phyloP scores from a whole-genome alignment of 495 filamentous ascomycete genomes.

The Talaromyces proteolyticus region DNA sequence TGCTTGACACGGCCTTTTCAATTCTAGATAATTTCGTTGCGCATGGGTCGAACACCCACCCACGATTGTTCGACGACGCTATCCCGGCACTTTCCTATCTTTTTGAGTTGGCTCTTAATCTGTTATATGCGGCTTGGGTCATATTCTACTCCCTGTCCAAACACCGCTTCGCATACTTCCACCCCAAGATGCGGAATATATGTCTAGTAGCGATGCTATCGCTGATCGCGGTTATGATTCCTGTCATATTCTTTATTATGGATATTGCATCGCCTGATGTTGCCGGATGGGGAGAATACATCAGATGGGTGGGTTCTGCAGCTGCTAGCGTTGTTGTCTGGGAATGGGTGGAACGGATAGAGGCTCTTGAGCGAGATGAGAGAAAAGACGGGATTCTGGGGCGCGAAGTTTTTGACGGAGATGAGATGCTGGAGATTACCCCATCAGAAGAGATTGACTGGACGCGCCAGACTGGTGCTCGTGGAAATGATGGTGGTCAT shows the following conservation, averaged over 20 bases:
- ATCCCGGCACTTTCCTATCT: conserved; percentile 91
- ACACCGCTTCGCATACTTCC: conserved; percentile 88
- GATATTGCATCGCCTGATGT: conserved; percentile 85
- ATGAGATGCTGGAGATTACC: conserved; percentile 85
- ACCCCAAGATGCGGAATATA: conserved; percentile 89
- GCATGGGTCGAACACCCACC: conserved; percentile 51
- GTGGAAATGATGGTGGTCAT: conserved; percentile 30
- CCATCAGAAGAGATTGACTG: conserved; percentile 53
- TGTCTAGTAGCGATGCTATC: conserved; percentile 78
- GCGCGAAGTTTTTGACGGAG: conserved; percentile 91
- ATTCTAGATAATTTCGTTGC: conserved; percentile 79
- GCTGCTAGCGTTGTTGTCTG: conserved; percentile 96
- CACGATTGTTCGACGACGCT: conserved; percentile 74
- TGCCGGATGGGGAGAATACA: conserved; percentile 94
- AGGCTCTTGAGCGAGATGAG: conserved; percentile 91
- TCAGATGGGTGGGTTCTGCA: conserved; percentile 94
- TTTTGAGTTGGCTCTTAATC: conserved; percentile 81
- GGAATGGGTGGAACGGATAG: conserved; percentile 99
- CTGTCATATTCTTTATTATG: conserved; percentile 91
- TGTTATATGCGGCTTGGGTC: conserved; percentile 93
- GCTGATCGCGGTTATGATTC: conserved; percentile 73
- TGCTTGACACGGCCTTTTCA: conserved; percentile 82
- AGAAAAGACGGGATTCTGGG: conserved; percentile 94
- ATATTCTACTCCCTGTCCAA: conserved; percentile 93
- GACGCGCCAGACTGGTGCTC: conserved; percentile 29